Percentiles rank a stretch among this genome's conserved stretches.
These are phyloP conservation scores for Tilletia indica DNA, from an alignment of 1,284 basidiomycete genomes.

Conservation along the genomic window DNA sequence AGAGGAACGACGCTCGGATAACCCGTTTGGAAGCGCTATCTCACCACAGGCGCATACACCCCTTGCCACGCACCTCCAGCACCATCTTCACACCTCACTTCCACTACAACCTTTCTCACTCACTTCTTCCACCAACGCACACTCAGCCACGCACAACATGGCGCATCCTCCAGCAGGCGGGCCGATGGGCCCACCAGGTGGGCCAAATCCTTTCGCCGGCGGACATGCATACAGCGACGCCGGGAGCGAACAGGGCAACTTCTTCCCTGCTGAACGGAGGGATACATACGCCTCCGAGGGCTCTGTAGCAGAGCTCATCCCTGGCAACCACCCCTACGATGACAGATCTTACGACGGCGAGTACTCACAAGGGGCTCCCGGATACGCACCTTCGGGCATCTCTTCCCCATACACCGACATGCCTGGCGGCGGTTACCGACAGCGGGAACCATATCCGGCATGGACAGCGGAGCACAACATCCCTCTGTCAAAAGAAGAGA, in stretches of 20 bases:
- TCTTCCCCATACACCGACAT: constrained; percentile 22
- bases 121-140: not conserved
- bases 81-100: not conserved
- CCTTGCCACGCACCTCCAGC: too few relatives aligned
- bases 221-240: constrained; percentile 43
- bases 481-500: constrained; percentile 95
- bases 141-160: not conserved
- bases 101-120: not conserved
- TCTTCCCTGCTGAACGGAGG: constrained; percentile 42
- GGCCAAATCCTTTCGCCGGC: constrained; percentile 42
- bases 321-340: constrained; percentile 42
- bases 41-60: too few relatives aligned
- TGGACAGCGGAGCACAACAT: constrained; percentile 90
- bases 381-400: constrained; percentile 27
- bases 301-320: constrained; percentile 46
- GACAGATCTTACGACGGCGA: constrained; percentile 47
- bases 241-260: constrained; percentile 38
- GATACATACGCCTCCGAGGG: constrained; percentile 49
- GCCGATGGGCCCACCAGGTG: constrained; percentile 8
- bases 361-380: constrained; percentile 31
- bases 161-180: constrained; percentile 19
- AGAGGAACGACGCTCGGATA: too few relatives aligned
- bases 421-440: constrained; percentile 29
- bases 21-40: too few relatives aligned
- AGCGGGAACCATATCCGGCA: constrained; percentile 78